phyloP scores from a whole-genome alignment of 2,329 filamentous ascomycete species.

The Xylariaceae sp. region DNA sequence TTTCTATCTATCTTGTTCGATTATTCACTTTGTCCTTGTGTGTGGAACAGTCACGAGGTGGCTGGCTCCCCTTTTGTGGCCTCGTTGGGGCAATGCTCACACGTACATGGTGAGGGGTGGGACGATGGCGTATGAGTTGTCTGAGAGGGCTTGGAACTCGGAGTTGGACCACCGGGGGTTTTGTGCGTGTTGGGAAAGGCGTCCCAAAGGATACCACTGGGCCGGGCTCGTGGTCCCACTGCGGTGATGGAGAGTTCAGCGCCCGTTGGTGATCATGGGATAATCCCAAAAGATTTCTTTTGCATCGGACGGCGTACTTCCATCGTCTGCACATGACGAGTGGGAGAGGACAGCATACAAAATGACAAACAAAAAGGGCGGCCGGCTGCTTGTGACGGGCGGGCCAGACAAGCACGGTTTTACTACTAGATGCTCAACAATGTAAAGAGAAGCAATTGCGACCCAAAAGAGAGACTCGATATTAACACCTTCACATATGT shows the following conservation, averaged over 20 bases:
- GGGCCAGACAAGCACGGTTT: constrained; percentile 22
- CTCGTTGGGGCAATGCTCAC: constrained; percentile 26
- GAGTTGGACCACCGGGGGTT: constrained; percentile 20
- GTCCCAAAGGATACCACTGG: constrained; percentile 25
- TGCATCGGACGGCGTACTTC: constrained; percentile 26
- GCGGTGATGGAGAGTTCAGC: constrained; percentile 25
- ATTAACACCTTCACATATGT: constrained; percentile 9
- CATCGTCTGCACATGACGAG: constrained; percentile 5
- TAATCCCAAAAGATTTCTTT: constrained; percentile 36
- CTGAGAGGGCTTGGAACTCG: constrained; percentile 24
- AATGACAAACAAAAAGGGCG: constrained; percentile 23
- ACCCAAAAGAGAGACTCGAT: constrained; percentile 26
- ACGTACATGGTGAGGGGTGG: constrained; percentile 27
- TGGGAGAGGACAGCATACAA: constrained; percentile 16
- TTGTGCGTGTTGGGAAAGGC: constrained; percentile 18
- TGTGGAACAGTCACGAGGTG: constrained; percentile 32
- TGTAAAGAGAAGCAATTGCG: constrained; percentile 25
- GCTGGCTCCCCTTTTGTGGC: constrained; percentile 30
- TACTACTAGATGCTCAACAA: constrained; percentile 22
- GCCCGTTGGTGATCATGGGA: constrained; percentile 31
- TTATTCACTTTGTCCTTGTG: constrained; percentile 35
- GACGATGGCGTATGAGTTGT: constrained; percentile 33
- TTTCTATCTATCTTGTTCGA: constrained; percentile 40
- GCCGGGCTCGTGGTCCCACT: constrained; percentile 9
- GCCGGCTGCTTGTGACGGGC: constrained; percentile 26